Base-by-base conservation (phyloP, 495 filamentous ascomycete genomes). In the Penicillium crystallinum region DNA sequence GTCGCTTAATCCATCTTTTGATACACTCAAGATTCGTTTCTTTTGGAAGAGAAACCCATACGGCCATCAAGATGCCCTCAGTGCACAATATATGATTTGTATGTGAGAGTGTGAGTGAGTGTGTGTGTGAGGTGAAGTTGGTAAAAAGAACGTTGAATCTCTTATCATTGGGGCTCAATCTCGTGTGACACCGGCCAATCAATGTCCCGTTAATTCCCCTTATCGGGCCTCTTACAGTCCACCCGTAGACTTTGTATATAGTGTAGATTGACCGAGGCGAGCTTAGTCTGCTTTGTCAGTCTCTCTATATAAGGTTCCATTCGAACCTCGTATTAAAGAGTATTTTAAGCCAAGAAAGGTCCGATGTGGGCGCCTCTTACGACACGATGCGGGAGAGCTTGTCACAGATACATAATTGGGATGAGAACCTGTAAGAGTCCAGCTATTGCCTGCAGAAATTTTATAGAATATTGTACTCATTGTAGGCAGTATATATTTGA, bases 181-280 rank as follows among this genome's bases (percentile, higher is more conserved):
- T 14, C 14, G 49, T 35, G 40, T 43, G 17, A 25, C 4, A 9
- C 25, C 15, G 37, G 10, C 57, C 53, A 59, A 59, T 59, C 57
- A 59, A 17, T n/a, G 7, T 4, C 19, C 25, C 5, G 17, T 22
- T 11, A 18, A 47, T 36, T 35, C 36, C 21, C 45, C 31, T 36
- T 47, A 47, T 47, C 34, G 8, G 2, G 34, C 5, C 14, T 36
- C 40, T 27, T 14, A 43, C 17, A 18, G 19, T 14, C 8, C 17
- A 23, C 9, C 21, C 22, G 12, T 7, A 29, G 2, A 7, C 15
- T 11, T 36, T 17, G 23, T 6, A 34, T 23, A 46, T 36, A 3
- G 23, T 6, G 23, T 23, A 46, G 12, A 46, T 23, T 23, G n/a
- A 18, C n/a, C 30, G 6, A 27, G 17, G 45, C n/a, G 45, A 19